Evolutionary conservation across 371 early-diverging fungal species (phyloP).

Genomic region (Sanchytrium tribonematis): DNA sequence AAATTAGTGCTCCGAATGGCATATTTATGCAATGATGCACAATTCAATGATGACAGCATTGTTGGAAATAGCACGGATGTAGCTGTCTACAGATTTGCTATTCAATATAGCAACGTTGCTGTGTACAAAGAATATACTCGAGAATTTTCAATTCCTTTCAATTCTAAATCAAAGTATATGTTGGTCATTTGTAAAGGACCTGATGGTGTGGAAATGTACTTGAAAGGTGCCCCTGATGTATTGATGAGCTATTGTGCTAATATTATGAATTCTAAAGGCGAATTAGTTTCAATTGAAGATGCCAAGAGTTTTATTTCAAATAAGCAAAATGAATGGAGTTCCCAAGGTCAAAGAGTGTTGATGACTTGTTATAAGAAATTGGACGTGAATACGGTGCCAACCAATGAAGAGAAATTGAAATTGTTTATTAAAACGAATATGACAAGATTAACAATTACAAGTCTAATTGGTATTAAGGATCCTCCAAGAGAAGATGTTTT

Average conservation of each 20-base stretch:
- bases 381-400: too few species aligned
- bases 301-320: neutral
- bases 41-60: neutral
- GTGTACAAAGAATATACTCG: neutral
- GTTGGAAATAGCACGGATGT: neutral
- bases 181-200: neutral
- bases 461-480: slow-evolving; percentile 40
- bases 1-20: neutral
- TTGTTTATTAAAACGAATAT: neutral
- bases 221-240: slow-evolving; percentile 5
- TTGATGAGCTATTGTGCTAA: slow-evolving; percentile 1
- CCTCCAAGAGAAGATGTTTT: slow-evolving; percentile 63
- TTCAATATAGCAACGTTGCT: neutral
- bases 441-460: slow-evolving; percentile 16
- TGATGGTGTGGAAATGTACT: neutral
- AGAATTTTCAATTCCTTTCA: neutral
- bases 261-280: neutral
- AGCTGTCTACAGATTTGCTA: neutral
- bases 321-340: neutral
- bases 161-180: neutral
- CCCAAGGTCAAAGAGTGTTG: neutral
- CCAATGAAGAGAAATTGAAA: too few species aligned
- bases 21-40: slow-evolving; percentile 1
- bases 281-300: neutral
- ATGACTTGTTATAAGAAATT: neutral